Conservation (phyloP, 306 rosid species). For the Quercus variabilis region DNA sequence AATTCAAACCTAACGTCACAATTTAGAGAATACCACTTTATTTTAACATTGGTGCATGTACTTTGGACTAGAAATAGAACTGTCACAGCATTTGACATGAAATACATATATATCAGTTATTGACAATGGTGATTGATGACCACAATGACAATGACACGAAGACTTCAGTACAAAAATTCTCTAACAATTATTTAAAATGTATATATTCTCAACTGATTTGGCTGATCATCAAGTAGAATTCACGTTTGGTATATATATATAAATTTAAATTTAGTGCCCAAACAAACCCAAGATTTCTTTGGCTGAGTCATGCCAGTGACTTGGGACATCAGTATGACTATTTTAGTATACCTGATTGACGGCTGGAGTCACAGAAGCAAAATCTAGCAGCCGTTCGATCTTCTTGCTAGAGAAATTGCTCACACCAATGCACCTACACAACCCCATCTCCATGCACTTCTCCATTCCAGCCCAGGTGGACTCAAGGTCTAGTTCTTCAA, state of each 20-base stretch:
- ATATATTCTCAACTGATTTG: no score
- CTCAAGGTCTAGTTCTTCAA: constrained; percentile 62
- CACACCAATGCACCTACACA: constrained; percentile 79
- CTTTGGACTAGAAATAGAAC: not conserved
- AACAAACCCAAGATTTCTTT: no score
- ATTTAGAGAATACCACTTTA: not conserved
- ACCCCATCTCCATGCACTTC: constrained; percentile 71
- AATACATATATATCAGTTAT: not conserved
- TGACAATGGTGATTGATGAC: not conserved
- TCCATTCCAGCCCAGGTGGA: constrained; percentile 84
- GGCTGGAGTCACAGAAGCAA: constrained; percentile 64
- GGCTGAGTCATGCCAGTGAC: no score
- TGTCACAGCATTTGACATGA: not conserved
- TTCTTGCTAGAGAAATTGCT: constrained; percentile 88
- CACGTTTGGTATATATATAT: no score
- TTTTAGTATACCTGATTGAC: constrained; percentile 61
- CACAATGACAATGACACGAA: not conserved
- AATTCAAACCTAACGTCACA: constrained; percentile 1
- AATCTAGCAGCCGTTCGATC: constrained; percentile 47
- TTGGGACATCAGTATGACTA: not conserved
- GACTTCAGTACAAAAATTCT: not conserved
- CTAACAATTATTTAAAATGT: no score
- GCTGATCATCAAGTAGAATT: no score
- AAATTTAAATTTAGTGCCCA: no score
- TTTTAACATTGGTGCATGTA: not conserved